A percentile compares a stretch with the other conserved stretches of the same genome.
Conservation (phyloP, 1,139 yeast species). For the Suhomyces coccinellae region DNA sequence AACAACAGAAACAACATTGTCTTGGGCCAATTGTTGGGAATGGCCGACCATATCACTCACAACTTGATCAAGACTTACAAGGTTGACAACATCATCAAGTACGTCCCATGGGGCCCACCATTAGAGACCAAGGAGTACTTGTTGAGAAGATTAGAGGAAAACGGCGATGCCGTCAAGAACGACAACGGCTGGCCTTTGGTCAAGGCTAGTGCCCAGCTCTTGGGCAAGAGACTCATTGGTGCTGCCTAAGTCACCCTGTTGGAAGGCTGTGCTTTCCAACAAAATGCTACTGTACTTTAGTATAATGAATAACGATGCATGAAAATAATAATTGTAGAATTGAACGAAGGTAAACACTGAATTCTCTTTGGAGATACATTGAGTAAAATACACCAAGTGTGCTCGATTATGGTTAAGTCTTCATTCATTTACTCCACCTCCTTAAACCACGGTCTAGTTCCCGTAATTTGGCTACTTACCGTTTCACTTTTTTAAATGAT, state of each 20-base stretch:
- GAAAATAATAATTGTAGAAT: neutral
- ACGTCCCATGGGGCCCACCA: conserved; percentile 99
- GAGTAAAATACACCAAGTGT: too few species aligned
- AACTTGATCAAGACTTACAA: conserved; percentile 65
- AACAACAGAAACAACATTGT: conserved; percentile 64
- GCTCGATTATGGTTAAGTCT: too few species aligned
- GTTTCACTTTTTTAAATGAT: too few species aligned
- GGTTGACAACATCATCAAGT: conserved; percentile 80
- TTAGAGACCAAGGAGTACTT: conserved; percentile 89
- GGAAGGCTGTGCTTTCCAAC: conserved; percentile 1
- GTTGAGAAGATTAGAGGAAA: conserved; percentile 89
- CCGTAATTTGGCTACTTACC: too few species aligned
- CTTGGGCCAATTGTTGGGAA: conserved; percentile 89
- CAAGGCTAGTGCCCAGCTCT: conserved; percentile 51
- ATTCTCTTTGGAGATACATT: too few species aligned
- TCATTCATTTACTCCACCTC: too few species aligned
- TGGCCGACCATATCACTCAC: conserved; percentile 89
- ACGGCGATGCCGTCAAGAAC: conserved; percentile 90
- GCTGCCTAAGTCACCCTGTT: conserved; percentile 10
- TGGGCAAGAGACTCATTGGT: conserved; percentile 41
- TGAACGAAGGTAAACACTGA: too few species aligned
- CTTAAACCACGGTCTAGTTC: too few species aligned
- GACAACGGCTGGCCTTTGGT: conserved; percentile 84
- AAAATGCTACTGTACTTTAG: conserved; percentile 1
- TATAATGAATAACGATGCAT: conserved; percentile 7